These are phyloP conservation scores for Saccharomycopsis phalli DNA, from an alignment of 1,139 yeast genomes.

Conservation along the genomic window DNA sequence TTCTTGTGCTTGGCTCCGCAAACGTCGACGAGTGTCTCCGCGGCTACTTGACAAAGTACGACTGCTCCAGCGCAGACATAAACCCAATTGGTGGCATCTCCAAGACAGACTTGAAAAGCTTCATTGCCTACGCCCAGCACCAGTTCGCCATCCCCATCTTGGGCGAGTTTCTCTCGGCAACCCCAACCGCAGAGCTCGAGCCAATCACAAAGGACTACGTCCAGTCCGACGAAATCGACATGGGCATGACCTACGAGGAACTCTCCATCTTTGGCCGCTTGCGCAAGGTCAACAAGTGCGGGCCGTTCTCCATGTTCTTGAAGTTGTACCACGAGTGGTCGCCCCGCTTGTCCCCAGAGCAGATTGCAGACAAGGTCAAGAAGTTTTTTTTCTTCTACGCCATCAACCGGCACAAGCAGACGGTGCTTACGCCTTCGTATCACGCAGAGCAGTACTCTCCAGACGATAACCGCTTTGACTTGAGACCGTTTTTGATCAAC, in stretches of 20 bases:
- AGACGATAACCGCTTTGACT: conserved; percentile 91
- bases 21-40: conserved; percentile 96
- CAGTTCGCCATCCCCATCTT: conserved; percentile 71
- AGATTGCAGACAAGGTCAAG: conserved; percentile 88
- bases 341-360: conserved; percentile 67
- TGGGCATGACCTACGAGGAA: conserved; percentile 98
- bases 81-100: conserved; percentile 98
- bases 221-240: conserved; percentile 92
- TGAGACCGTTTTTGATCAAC: conserved; percentile 85
- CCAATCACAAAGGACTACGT: conserved; percentile 89
- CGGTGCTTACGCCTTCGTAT: conserved; percentile 91
- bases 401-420: conserved; percentile 91
- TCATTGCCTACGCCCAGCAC: conserved; percentile 69
- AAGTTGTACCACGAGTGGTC: conserved; percentile 90
- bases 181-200: conserved; percentile 96
- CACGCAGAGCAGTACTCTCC: conserved; percentile 98
- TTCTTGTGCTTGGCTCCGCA: conserved; percentile 88
- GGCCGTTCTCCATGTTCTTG: conserved; percentile 91
- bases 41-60: conserved; percentile 93
- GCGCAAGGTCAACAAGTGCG: conserved; percentile 88
- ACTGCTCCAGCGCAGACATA: conserved; percentile 92
- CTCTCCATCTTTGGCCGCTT: conserved; percentile 84
- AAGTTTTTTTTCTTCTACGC: conserved; percentile 90
- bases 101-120: conserved; percentile 79
- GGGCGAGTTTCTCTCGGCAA: conserved; percentile 70